Base-by-base conservation (phyloP, 2,329 filamentous ascomycete genomes). In the Gremmenia infestans region DNA sequence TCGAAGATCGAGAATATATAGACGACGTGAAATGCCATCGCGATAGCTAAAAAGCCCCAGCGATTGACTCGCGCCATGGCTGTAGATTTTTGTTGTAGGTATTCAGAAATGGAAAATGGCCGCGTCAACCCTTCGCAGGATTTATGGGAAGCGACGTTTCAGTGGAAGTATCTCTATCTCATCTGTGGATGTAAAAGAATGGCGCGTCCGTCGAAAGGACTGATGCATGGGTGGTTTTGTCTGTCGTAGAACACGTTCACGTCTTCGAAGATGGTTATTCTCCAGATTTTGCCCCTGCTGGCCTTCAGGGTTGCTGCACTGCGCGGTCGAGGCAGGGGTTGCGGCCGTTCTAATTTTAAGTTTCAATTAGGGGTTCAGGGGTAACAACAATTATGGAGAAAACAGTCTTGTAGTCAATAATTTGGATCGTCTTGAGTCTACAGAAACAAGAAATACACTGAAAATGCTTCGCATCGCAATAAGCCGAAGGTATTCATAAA, bases 1-100 rank as follows among this genome's bases (percentile, higher is more conserved):
- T 97, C 92, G 75, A 99, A 99, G 68, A 97, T 97, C 58, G 91
- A 96, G 70, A 87, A 89, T 55, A 96, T 87, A 72, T 99, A 99
- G 62, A 96, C 83, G 53, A 97, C 72, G 74, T 99, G 95, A 72
- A 99, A 99, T 59, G 93, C 76, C 70, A 97, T 82, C 65, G 94
- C 94, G 70, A 96, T 83, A 70, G 87, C 86, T 72, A 97, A 75
- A 72, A 99, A 97, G 70, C 86, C 87, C 69, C 89, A 82, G 70
- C 92, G 90, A 65, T 75, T 76, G 63, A 79, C 74, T 58, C 75
- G 70, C 60, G 79, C 79, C 82, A 86, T 86, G 64, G 46, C 62
- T 36, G 39, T 12, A 40, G 40, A 49, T 4, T 52, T 9, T 52
- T 48, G 43, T 45, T 22, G 17, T 22, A 22, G 4, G 25, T 39